Conservation (phyloP, 805 yeast species). For the Candida andamanensis region DNA sequence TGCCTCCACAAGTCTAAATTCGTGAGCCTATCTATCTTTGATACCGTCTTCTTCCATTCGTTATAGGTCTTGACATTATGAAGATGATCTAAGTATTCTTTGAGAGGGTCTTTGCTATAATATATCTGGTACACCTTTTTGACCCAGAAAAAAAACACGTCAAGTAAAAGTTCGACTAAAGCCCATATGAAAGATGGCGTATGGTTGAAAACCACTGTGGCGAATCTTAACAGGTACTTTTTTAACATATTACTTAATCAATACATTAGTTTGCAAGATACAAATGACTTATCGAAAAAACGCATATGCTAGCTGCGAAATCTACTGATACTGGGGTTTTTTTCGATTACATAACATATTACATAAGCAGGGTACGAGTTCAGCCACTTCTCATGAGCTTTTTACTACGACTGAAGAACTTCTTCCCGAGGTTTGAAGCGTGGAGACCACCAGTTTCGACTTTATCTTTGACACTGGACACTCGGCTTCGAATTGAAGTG, state of each 20-base stretch:
- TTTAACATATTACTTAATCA: too few species aligned
- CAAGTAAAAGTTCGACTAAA: conserved; percentile 38
- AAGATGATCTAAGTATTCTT: conserved; percentile 45
- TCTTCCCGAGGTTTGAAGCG: conserved; percentile 53
- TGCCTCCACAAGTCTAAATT: conserved; percentile 62
- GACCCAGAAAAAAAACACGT: conserved; percentile 45
- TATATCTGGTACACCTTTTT: conserved; percentile 31
- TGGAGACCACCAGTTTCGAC: conserved; percentile 41
- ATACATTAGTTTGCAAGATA: too few species aligned
- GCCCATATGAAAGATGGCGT: conserved; percentile 39
- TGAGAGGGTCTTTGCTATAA: conserved; percentile 38
- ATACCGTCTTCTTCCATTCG: conserved; percentile 61
- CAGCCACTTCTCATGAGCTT: conserved; percentile 42
- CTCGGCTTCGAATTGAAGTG: conserved; percentile 42
- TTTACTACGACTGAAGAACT: conserved; percentile 52
- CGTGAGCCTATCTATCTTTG: conserved; percentile 46
- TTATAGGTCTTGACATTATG: conserved; percentile 52
- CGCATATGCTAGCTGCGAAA: too few species aligned
- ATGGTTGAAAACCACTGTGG: conserved; percentile 26
- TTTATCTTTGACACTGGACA: conserved; percentile 46
- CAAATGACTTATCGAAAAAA: too few species aligned
- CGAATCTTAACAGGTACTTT: conserved; percentile 18
- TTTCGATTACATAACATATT: too few species aligned
- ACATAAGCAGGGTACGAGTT: too few species aligned
- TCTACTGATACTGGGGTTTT: too few species aligned